A percentile compares a stretch with the other conserved stretches of the same genome.
phyloP scores from a whole-genome alignment of 176 grass and related monocot species.

The Puya raimondii region DNA sequence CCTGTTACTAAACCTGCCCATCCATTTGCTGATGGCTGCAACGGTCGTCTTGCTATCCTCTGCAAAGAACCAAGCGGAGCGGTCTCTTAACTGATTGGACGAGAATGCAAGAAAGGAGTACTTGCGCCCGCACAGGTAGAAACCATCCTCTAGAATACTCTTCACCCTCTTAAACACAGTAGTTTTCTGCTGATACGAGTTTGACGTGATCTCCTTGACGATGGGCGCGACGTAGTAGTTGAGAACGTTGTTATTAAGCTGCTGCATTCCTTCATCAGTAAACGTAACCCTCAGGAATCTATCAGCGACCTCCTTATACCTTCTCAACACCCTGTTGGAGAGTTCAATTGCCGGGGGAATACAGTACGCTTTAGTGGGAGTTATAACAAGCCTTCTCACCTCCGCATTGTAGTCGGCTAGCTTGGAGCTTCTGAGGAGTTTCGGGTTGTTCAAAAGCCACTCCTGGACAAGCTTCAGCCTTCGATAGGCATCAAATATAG shows the following conservation, averaged over 20 bases:
- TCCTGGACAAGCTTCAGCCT: constrained; percentile 30
- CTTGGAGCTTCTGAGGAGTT: constrained; percentile 22
- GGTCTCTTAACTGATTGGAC: constrained; percentile 75
- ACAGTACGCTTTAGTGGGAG: constrained; percentile 72
- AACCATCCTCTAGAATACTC: constrained; percentile 47
- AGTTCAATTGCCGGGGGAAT: constrained; percentile 62
- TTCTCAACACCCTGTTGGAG: constrained; percentile 62
- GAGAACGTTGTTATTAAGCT: constrained; percentile 50
- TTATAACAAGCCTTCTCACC: constrained; percentile 67
- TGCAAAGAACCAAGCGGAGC: constrained; percentile 84
- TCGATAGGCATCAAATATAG: constrained; percentile 22
- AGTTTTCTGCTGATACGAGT: constrained; percentile 58
- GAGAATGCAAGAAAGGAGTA: constrained; percentile 90
- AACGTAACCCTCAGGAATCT: constrained; percentile 87
- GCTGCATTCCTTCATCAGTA: constrained; percentile 74
- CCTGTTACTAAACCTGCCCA: constrained; percentile 60
- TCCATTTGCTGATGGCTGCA: constrained; percentile 43
- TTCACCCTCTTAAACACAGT: constrained; percentile 53
- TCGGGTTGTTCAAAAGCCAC: constrained; percentile 23
- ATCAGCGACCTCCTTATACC: constrained; percentile 51
- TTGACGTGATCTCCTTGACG: constrained; percentile 53
- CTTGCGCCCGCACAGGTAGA: constrained; percentile 61
- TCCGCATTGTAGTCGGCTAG: constrained; percentile 17
- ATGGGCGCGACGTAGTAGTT: constrained; percentile 56
- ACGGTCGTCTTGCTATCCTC: constrained; percentile 51